Base-by-base conservation (phyloP, 75 land plant species). In the Cunninghamia lanceolata region DNA sequence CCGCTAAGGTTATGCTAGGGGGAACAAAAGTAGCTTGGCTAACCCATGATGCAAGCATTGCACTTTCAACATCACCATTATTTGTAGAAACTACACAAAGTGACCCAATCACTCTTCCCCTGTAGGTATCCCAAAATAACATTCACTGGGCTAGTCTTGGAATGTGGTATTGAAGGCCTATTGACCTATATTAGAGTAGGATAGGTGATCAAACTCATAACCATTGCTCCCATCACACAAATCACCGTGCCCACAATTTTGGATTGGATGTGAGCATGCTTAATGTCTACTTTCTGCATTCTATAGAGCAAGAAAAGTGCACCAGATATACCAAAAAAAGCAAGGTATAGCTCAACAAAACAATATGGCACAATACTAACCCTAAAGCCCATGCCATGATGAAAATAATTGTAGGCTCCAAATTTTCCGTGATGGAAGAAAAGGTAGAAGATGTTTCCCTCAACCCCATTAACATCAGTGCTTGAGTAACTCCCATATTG, bases 171-270 rank as follows among this genome's bases (percentile, higher is more conserved):
- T 70, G 47, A 28, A 21, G 68, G 25, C 84, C 52, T 3, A n/a
- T n/a, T n/a, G 9, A 47, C 13, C 21, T n/a, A n/a, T n/a, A 9
- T 32, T 34, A 52, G 74, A 35, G 78, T 42, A 4, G 78, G 78
- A 76, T 88, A 83, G 40, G 85, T 90, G 68, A 92, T 30, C 81
- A 94, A 76, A 88, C 93, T 91, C 91, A 92, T 94, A 16, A 85
- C 63, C 30, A 91, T 38, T 1, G 93, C 95, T n/a, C 95, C 95
- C 93, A 92, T 17, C n/a, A n/a, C n/a, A n/a, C n/a, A n/a, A n/a
- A n/a, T n/a, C n/a, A n/a, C n/a, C n/a, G n/a, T n/a, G n/a, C 95
- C 95, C 42, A 85, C n/a, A 11, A 94, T 85, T 82, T 94, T 94
- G 40, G 84, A 85, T 83, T 66, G 83, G 82, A 89, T 91, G 85